Percentiles rank a stretch among this genome's conserved stretches.
Evolutionary conservation across 495 filamentous ascomycete species (phyloP).

Genomic region (Podospora sp.): DNA sequence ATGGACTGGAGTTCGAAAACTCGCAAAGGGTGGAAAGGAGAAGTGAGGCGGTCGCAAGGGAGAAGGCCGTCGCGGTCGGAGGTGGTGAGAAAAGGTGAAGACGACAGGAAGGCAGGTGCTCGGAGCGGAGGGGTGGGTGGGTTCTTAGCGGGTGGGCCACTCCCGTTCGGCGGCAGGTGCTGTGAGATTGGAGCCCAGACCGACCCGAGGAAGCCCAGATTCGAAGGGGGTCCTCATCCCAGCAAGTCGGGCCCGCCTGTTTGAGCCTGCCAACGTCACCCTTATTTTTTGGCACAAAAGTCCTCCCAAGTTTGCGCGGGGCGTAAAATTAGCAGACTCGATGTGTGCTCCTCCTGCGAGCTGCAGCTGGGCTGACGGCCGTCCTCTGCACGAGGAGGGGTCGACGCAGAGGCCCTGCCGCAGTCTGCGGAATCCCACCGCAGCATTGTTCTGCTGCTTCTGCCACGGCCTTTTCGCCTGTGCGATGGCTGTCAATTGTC

Average conservation of each 20-base stretch:
- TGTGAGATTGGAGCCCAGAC: background rate
- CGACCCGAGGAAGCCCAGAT: slow-evolving; percentile 5
- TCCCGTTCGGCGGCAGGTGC: background rate
- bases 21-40: slow-evolving; percentile 32
- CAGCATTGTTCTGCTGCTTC: background rate
- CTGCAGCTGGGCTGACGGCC: slow-evolving; percentile 9
- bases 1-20: slow-evolving; percentile 36
- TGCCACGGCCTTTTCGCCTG: background rate
- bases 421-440: background rate
- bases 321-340: slow-evolving; percentile 19
- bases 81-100: slow-evolving; percentile 25
- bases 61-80: slow-evolving; percentile 23
- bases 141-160: slow-evolving; percentile 17
- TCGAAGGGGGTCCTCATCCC: slow-evolving; percentile 22
- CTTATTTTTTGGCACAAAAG: slow-evolving; percentile 15
- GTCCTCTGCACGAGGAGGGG: background rate
- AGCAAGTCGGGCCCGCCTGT: slow-evolving; percentile 29
- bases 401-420: background rate
- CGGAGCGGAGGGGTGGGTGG: slow-evolving; percentile 15
- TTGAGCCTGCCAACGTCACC: slow-evolving; percentile 29
- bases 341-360: background rate
- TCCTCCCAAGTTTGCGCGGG: slow-evolving; percentile 20
- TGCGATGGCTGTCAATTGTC: background rate
- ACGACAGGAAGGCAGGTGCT: slow-evolving; percentile 19
- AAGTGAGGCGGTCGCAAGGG: slow-evolving; percentile 27